phyloP scores from a whole-genome alignment of 495 filamentous ascomycete species.

The Lepidopterella palustris region DNA sequence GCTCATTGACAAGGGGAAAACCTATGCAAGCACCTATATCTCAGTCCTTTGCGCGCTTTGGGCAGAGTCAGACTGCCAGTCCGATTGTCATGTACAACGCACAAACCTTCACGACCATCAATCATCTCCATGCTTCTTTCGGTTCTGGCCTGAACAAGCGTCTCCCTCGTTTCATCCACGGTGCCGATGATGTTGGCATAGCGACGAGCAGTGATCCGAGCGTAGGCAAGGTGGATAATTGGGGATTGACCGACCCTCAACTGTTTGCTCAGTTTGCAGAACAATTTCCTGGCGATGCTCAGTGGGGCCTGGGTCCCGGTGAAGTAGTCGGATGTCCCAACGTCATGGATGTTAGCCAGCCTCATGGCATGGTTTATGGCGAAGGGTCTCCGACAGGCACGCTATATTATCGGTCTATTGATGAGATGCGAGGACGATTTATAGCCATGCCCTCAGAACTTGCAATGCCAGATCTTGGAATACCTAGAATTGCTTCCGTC shows the following conservation, averaged over 20 bases:
- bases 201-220: constrained; percentile 70
- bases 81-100: constrained; percentile 74
- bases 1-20: constrained; percentile 73
- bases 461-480: constrained; percentile 53
- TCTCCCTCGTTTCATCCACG: constrained; percentile 71
- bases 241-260: constrained; percentile 71
- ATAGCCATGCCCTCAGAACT: constrained; percentile 49
- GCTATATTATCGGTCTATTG: constrained; percentile 63
- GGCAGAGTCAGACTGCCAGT: constrained; percentile 47
- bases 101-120: constrained; percentile 65
- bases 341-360: constrained; percentile 80
- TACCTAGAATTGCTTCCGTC: constrained; percentile 59
- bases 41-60: constrained; percentile 44
- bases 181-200: constrained; percentile 64
- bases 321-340: constrained; percentile 71
- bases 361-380: constrained; percentile 74
- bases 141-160: constrained; percentile 55
- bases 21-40: constrained; percentile 50
- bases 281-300: constrained; percentile 61
- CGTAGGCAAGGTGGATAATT: constrained; percentile 70
- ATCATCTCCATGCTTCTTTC: constrained; percentile 69
- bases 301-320: constrained; percentile 71
- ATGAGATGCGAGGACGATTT: constrained; percentile 75
- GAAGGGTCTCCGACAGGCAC: constrained; percentile 78
- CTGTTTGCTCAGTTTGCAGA: constrained; percentile 70